These are phyloP conservation scores for Protea cynaroides DNA, from an alignment of 164 flowering plant species.

Conservation along the genomic window DNA sequence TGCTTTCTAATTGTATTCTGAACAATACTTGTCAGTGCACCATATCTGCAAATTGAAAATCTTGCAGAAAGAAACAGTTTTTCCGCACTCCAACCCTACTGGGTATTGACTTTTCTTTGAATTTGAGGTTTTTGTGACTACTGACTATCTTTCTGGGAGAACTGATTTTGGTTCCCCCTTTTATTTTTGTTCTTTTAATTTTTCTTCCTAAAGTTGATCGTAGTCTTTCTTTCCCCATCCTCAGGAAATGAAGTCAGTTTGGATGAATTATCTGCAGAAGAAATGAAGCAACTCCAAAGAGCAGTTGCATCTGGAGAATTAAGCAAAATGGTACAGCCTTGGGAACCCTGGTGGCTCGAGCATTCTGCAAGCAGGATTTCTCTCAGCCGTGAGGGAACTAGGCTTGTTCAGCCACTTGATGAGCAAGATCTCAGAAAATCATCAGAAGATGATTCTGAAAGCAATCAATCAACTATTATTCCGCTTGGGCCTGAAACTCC, in stretches of 20 bases:
- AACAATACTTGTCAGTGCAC: not conserved
- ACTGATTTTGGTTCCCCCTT: too few species aligned
- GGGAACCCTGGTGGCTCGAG: slow-evolving; percentile 96
- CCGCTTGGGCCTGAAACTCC: slow-evolving; percentile 80
- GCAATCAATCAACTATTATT: slow-evolving; percentile 25
- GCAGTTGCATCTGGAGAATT: slow-evolving; percentile 89
- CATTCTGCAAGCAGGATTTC: slow-evolving; percentile 58
- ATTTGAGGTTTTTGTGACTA: not conserved
- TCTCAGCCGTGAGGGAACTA: slow-evolving; percentile 59
- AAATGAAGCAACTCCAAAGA: slow-evolving; percentile 60
- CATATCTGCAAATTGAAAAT: too few species aligned
- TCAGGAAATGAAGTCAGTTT: slow-evolving; percentile 54
- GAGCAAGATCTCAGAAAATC: slow-evolving; percentile 18
- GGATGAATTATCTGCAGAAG: slow-evolving; percentile 62
- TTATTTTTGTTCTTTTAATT: not conserved
- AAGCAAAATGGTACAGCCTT: slow-evolving; percentile 81
- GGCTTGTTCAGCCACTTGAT: slow-evolving; percentile 48
- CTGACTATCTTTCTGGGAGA: too few species aligned
- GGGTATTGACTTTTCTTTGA: too few species aligned
- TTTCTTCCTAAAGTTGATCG: slow-evolving; percentile 1
- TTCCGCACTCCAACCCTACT: too few species aligned
- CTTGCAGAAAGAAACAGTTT: too few species aligned
- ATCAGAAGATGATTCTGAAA: slow-evolving; percentile 19
- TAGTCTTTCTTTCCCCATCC: slow-evolving; percentile 1
- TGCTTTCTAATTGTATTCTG: not conserved